phyloP scores from a whole-genome alignment of 1,284 basidiomycete genomes.

The Cutaneotrichosporon mucoides region DNA sequence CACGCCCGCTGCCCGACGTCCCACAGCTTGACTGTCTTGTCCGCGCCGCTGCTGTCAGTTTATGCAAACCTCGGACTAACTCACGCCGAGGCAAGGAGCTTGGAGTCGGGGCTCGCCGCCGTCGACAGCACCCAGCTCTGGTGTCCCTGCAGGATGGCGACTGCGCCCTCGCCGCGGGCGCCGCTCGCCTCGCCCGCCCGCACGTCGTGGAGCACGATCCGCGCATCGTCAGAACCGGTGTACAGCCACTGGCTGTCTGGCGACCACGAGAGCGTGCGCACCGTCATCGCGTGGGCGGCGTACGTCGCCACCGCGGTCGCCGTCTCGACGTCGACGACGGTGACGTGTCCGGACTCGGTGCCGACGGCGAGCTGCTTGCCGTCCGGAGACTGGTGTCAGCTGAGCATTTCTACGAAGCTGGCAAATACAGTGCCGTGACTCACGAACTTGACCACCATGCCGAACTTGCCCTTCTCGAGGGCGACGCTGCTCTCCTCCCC shows the following conservation, averaged over 20 bases:
- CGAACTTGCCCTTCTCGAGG: conserved; percentile 71
- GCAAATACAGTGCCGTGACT: conserved; percentile 39
- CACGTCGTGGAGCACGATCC: conserved; percentile 79
- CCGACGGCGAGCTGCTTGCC: conserved; percentile 71
- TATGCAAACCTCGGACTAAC: conserved; percentile 26
- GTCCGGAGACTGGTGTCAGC: conserved; percentile 67
- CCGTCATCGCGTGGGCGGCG: conserved; percentile 77
- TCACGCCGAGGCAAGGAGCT: conserved; percentile 72
- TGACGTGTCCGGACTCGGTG: conserved; percentile 74
- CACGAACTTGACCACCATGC: conserved; percentile 73
- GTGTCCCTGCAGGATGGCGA: conserved; percentile 76
- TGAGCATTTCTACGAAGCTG: no score
- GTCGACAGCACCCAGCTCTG: conserved; percentile 78
- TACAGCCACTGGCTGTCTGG: conserved; percentile 70
- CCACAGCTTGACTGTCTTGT: conserved; percentile 82
- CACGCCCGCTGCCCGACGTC: conserved; percentile 71
- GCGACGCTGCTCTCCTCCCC: conserved; percentile 51
- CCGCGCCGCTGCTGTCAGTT: conserved; percentile 60
- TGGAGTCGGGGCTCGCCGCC: conserved; percentile 72
- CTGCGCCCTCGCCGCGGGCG: conserved; percentile 57
- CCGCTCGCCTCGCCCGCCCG: conserved; percentile 44
- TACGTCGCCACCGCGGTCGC: conserved; percentile 63
- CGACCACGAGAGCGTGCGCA: conserved; percentile 77
- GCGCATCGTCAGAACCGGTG: conserved; percentile 81
- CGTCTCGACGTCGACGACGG: conserved; percentile 70